Evolutionary conservation across 1,284 basidiomycete species (phyloP), one percentile per base, ranked within the genome.

Genomic region (Omphalotus olearius): DNA sequence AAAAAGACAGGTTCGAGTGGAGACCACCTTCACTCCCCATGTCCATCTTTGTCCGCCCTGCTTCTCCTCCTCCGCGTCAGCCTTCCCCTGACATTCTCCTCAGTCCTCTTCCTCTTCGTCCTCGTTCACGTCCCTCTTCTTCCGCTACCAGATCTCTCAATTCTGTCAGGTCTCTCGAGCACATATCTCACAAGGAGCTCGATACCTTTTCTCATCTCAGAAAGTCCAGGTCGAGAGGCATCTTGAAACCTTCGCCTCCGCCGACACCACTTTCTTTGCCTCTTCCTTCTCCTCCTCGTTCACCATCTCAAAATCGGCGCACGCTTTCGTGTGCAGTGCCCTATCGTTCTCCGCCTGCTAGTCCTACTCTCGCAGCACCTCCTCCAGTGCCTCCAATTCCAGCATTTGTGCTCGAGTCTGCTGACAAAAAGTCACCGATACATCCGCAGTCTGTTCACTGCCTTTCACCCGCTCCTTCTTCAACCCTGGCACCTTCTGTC

Each of bases 41-140:
- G 60, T 66, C 66, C 54, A 64, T 68, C 58, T 69, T 66, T 50
- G 45, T 58, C 41, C 69, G 72, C 35, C 67, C 73, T 35, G 66
- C 68, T 23, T 74, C 72, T 30, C 72, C 75, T 55, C 75, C 75
- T 43, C 75, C 75, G 3, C 66, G 74, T 45, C 65, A 64, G 50
- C 69, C 68, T 6, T 70, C 72, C 9, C 73, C 70, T 18, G 70
- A 71, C 50, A 56, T 68, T 66, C 44, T 57, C 60, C 10, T 69
- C 69, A 9, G 61, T 71, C 18, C 72, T 69, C 14, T 42, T 51
- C 69, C 67, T 33, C 66, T 64, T 37, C 67, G 62, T 45, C 59
- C 63, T 43, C 67, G 65, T 38, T 57, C 59, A 59, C 14, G 53
- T 64, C 25, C 26, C n/a, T 28, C 25, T 25, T 45, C 30, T 28